A percentile compares a stretch with the other conserved stretches of the same genome.
phyloP scores from a whole-genome alignment of 192 early-diverging fungal genomes.

The Gamsiella multidivaricata region DNA sequence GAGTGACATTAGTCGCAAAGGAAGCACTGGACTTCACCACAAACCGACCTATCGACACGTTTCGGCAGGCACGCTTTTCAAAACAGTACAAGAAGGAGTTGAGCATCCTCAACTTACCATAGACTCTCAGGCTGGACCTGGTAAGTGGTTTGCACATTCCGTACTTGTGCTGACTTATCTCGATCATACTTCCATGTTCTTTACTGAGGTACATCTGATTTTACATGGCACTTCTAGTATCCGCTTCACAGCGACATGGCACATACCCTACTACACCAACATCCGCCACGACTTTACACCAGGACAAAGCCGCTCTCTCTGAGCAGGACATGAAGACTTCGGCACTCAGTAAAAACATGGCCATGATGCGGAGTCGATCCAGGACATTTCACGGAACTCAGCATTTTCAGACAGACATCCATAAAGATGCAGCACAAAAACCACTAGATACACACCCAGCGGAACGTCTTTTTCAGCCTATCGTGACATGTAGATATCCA shows the following conservation, averaged over 20 bases:
- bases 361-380: slow-evolving; percentile 24
- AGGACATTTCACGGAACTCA: slow-evolving; percentile 7
- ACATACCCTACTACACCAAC: neutral
- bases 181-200: neutral
- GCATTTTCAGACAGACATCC: neutral
- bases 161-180: neutral
- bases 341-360: slow-evolving; percentile 16
- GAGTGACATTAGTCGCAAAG: slow-evolving; percentile 19
- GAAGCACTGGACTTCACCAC: slow-evolving; percentile 21
- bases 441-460: slow-evolving; percentile 20
- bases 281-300: neutral
- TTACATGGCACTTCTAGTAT: too few species aligned
- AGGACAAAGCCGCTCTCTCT: slow-evolving; percentile 1
- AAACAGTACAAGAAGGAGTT: slow-evolving; percentile 27
- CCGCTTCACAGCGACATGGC: neutral
- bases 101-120: neutral
- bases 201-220: too few species aligned
- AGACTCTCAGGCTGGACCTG: slow-evolving; percentile 10
- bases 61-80: slow-evolving; percentile 40
- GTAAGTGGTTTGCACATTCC: neutral
- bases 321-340: slow-evolving; percentile 23
- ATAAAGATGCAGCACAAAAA: neutral
- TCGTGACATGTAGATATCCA: slow-evolving; percentile 46
- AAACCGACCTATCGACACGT: slow-evolving; percentile 43
- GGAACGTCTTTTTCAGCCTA: slow-evolving; percentile 29